Base-by-base conservation (phyloP, 164 flowering plant genomes). In the Liriodendron chinense region DNA sequence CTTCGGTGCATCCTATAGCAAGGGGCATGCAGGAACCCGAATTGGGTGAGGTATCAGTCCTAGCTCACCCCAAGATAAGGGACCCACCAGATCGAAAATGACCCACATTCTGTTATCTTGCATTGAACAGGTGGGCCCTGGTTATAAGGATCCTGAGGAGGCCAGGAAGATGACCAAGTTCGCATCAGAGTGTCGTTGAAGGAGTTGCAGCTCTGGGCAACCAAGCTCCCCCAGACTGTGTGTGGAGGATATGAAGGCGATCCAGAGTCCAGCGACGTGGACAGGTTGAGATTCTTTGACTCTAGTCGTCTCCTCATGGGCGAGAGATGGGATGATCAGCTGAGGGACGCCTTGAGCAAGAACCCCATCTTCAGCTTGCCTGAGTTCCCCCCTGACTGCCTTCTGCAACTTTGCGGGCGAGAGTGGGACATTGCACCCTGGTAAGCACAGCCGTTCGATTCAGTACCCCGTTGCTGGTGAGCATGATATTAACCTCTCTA, bases 201-300 rank as follows among this genome's bases (percentile, higher is more conserved):
- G 78, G 96, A 92, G 62, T 85, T 94, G 0, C 94, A 90, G 73
- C 72, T 82, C 22, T 80, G 94, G 71, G 86, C 92, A 10, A 88
- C 93, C 14, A 92, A 86, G 73, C 80, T 90, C 53, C 70, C 90
- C 25, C 71, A 79, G 71, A 85, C 75, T 1, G 82, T 87, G 1
- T 79, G 90, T 0, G 86, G 87, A 74, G 80, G 86, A 69, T 83
- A 83, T 22, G 79, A 82, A 66, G n/a, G 13, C 28, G 76, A 34
- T n/a, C n/a, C n/a, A n/a, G n/a, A n/a, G n/a, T n/a, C n/a, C 9
- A 0, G 43, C 43, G 7, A 34, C 5, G 69, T 70, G 3, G 69
- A 23, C 5, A 67, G 3, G 0, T 84, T 83, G 21, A 65, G 67
- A 59, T 85, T 90, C 78, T 92, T 90, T 66, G 75, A 80, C 47